phyloP scores from a whole-genome alignment of 805 yeast species.

The Candida sphagnicola region DNA sequence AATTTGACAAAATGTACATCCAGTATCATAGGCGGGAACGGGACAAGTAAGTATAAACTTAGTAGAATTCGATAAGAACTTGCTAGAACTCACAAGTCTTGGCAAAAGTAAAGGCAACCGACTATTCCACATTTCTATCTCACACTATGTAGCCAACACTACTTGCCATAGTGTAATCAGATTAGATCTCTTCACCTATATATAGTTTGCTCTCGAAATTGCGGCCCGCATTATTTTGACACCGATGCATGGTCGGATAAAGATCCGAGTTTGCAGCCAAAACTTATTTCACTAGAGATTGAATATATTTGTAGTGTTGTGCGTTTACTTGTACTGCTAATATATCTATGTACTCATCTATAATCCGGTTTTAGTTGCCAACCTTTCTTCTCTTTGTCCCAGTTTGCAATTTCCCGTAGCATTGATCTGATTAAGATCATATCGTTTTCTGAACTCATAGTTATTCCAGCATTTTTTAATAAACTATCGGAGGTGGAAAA shows the following conservation, averaged over 20 bases:
- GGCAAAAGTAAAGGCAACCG: not conserved
- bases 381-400: conserved; percentile 56
- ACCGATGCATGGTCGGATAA: too few relatives aligned
- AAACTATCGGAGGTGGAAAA: conserved; percentile 51
- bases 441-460: conserved; percentile 39
- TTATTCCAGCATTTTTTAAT: conserved; percentile 29
- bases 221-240: too few relatives aligned
- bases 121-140: not conserved
- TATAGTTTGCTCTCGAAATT: not conserved
- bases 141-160: too few relatives aligned
- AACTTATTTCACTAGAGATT: not conserved
- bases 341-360: not conserved
- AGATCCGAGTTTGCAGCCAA: not conserved
- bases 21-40: conserved; percentile 49
- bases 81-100: not conserved
- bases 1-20: conserved; percentile 53
- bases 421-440: conserved; percentile 63
- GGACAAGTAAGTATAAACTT: conserved; percentile 37
- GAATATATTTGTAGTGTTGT: too few relatives aligned
- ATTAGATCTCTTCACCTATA: too few relatives aligned
- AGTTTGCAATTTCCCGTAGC: conserved; percentile 61
- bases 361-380: conserved; percentile 63
- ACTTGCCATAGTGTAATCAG: too few relatives aligned
- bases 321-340: too few relatives aligned
- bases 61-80: not conserved